phyloP scores from a whole-genome alignment of 805 yeast species.

The Saturnispora dispora region DNA sequence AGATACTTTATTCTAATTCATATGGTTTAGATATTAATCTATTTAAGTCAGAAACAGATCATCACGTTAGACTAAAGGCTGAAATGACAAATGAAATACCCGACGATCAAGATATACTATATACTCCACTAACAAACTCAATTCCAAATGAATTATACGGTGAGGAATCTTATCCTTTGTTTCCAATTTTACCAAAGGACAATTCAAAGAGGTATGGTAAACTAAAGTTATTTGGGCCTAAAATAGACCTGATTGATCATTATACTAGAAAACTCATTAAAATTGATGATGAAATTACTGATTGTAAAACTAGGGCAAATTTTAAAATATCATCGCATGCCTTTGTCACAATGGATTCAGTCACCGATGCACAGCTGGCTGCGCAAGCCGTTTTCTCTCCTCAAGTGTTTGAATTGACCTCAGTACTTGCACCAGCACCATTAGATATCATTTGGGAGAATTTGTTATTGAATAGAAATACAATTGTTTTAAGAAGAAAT shows the following conservation, averaged over 20 bases:
- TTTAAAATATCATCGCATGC: conserved; percentile 40
- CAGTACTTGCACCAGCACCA: conserved; percentile 90
- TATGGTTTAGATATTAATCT: conserved; percentile 35
- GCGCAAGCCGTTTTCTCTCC: conserved; percentile 96
- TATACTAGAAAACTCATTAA: conserved; percentile 29
- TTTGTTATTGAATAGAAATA: conserved; percentile 33
- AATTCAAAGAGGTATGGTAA: conserved; percentile 19
- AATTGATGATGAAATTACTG: conserved; percentile 33
- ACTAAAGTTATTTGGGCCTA: conserved; percentile 20
- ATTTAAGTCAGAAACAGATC: conserved; percentile 13
- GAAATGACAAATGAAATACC: conserved; percentile 18
- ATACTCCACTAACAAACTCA: conserved; percentile 8
- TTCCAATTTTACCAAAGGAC: conserved; percentile 7
- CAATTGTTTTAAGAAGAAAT: conserved; percentile 29
- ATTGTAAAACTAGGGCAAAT: conserved; percentile 24
- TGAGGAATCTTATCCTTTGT: conserved; percentile 2
- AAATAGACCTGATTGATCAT: conserved; percentile 27
- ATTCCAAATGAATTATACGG: neutral
- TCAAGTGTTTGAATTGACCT: conserved; percentile 70
- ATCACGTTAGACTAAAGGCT: conserved; percentile 25
- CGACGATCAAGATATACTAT: conserved; percentile 11
- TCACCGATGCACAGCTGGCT: conserved; percentile 93
- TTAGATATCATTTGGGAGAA: conserved; percentile 83
- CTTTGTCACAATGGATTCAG: conserved; percentile 88
- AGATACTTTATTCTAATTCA: conserved; percentile 32